Conservation (phyloP, 2,329 filamentous ascomycete species). For the Nothophoma quercina region DNA sequence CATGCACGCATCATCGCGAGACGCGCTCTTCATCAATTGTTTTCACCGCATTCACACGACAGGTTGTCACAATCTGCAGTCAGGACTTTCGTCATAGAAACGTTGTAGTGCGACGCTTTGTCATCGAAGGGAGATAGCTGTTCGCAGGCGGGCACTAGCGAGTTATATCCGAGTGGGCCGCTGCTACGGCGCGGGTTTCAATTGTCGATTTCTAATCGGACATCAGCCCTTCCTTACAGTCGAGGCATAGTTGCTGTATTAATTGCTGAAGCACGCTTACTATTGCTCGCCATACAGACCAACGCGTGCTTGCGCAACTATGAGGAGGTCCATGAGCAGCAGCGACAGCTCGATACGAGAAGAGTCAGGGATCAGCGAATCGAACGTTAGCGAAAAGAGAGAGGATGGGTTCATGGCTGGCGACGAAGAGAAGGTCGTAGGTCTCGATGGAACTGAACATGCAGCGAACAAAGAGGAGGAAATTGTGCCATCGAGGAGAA, state of each 20-base stretch:
- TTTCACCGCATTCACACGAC: neutral
- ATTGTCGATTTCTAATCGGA: conserved; percentile 9
- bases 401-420: conserved; percentile 5
- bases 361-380: conserved; percentile 14
- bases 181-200: neutral
- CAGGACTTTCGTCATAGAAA: neutral
- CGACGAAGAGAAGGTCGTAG: conserved; percentile 25
- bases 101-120: conserved; percentile 4
- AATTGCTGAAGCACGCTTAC: neutral
- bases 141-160: conserved; percentile 7
- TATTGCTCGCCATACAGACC: neutral
- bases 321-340: neutral
- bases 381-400: conserved; percentile 25
- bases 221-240: neutral
- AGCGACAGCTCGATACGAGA: conserved; percentile 17
- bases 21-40: neutral
- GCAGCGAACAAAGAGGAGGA: conserved; percentile 3
- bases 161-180: conserved; percentile 23
- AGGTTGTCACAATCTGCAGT: neutral
- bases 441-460: conserved; percentile 12
- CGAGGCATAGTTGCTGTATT: neutral
- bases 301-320: neutral
- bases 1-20: neutral
- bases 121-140: conserved; percentile 12
- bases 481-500: conserved; percentile 1